Evolutionary conservation across 192 early-diverging fungal species (phyloP), one percentile per base, ranked within the genome.

Genomic region (Coemansia sp.): DNA sequence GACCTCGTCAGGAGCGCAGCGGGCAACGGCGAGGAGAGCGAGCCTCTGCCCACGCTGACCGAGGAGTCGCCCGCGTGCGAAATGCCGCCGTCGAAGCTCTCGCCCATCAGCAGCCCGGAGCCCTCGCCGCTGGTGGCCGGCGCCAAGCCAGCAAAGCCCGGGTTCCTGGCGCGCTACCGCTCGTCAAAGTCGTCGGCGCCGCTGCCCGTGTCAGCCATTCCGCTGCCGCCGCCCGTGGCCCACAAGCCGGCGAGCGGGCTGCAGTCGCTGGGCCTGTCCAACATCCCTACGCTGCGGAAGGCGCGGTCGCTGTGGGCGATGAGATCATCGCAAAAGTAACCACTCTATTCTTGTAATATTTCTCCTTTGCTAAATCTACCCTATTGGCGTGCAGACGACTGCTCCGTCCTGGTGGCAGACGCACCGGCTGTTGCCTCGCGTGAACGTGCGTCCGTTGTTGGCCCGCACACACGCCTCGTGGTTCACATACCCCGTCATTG

Each of bases 231-330:
- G 3, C 16, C 65, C 2, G 26, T 59, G 25, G 52, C 57, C 21
- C 1, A 31, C 31, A 31, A 31, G 4, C 4, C 31, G 31, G 31
- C 4, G 31, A 4, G 31, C 2, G 31, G 2, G 1, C 31, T 31
- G 1, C 39, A 42, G 47, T 39, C 38, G 52, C 52, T 42, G 13
- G 65, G 55, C 0, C 45, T 64, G 13, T 65, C 70, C 6, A 64
- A 66, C 18, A 69, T 73, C 16, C 70, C 76, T 21, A 61, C 70
- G 8, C 39, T 79, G 53, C 67, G 67, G 25, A 73, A 73, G 57
- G 76, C 76, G 0, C 64, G 64, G 26, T 73, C 71, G 2, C 64
- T 79, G 36, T 79, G 76, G 76, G 59, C 76, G 0, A 59, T 79
- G 25, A 61, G 65, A 50, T 35, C 60, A 23, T 43, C 37, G 13